phyloP scores from a whole-genome alignment of 2,329 filamentous ascomycete genomes.

The Dryadomyces sulphureus region DNA sequence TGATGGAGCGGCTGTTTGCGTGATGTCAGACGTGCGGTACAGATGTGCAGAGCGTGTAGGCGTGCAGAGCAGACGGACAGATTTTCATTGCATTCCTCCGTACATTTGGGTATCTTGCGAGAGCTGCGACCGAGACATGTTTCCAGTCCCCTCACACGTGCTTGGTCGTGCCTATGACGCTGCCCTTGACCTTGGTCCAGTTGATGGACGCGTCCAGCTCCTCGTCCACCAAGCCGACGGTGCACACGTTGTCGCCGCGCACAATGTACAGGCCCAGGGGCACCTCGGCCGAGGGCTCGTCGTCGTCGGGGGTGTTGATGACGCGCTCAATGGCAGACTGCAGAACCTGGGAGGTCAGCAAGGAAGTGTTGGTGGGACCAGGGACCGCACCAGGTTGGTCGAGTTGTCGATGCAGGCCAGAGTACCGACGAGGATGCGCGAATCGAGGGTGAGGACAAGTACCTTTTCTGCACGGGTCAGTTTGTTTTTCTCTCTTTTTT shows the following conservation, averaged over 20 bases:
- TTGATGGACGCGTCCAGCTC: conserved; percentile 79
- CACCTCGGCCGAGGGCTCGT: conserved; percentile 65
- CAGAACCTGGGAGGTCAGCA: conserved; percentile 43
- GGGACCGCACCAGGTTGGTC: conserved; percentile 59
- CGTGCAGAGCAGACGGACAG: background rate
- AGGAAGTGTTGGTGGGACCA: conserved; percentile 9
- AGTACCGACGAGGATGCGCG: conserved; percentile 69
- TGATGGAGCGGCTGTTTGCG: conserved; percentile 52
- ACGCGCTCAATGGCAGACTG: conserved; percentile 75
- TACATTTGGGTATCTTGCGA: background rate
- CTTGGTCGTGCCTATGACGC: conserved; percentile 72
- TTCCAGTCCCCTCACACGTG: conserved; percentile 34
- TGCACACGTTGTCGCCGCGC: conserved; percentile 83
- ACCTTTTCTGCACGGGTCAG: conserved; percentile 56
- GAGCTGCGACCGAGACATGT: too few species aligned
- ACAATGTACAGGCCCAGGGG: conserved; percentile 83
- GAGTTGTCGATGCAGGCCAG: conserved; percentile 78
- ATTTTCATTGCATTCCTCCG: background rate
- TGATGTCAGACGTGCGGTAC: background rate
- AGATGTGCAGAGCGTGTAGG: background rate
- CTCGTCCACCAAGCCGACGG: conserved; percentile 82
- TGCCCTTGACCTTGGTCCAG: conserved; percentile 80
- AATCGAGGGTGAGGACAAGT: conserved; percentile 81
- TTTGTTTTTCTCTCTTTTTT: background rate
- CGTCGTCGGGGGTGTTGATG: conserved; percentile 72